These are phyloP conservation scores for Fusarium buxicola DNA, from an alignment of 2,329 filamentous ascomycete species.

Conservation along the genomic window DNA sequence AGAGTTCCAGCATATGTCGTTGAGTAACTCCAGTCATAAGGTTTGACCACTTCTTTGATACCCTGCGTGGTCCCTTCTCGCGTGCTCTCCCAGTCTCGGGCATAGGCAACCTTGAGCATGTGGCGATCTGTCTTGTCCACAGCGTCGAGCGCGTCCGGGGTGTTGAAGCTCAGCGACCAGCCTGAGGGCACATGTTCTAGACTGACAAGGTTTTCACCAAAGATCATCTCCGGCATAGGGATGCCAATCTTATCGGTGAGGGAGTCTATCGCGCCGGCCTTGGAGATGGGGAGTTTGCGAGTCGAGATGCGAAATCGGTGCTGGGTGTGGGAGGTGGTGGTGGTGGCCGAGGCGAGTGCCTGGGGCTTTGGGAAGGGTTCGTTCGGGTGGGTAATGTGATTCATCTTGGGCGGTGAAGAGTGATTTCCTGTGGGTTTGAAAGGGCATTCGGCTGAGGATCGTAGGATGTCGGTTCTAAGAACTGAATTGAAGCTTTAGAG, in stretches of 20 bases:
- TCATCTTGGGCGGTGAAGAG: slow-evolving; percentile 47
- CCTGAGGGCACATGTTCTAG: slow-evolving; percentile 79
- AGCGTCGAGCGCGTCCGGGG: slow-evolving; percentile 85
- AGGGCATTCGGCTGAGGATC: not conserved
- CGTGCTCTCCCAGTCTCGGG: slow-evolving; percentile 80
- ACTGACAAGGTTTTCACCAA: slow-evolving; percentile 89
- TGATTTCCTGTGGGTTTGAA: not conserved
- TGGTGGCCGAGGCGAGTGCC: slow-evolving; percentile 65
- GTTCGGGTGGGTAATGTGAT: slow-evolving; percentile 55
- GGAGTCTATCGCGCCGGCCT: slow-evolving; percentile 87
- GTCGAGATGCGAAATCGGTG: slow-evolving; percentile 80
- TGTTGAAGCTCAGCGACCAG: slow-evolving; percentile 85
- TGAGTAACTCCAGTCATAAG: slow-evolving; percentile 98
- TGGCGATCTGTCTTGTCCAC: slow-evolving; percentile 94
- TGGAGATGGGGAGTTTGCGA: slow-evolving; percentile 94
- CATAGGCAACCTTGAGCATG: slow-evolving; percentile 95
- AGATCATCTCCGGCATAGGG: slow-evolving; percentile 97
- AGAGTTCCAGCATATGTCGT: slow-evolving; percentile 86
- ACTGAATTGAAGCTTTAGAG: slow-evolving; percentile 5
- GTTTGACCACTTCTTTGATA: slow-evolving; percentile 93
- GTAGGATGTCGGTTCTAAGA: not conserved
- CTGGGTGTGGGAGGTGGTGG: slow-evolving; percentile 68
- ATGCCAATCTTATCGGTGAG: slow-evolving; percentile 85
- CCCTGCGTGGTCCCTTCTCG: slow-evolving; percentile 82
- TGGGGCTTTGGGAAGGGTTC: slow-evolving; percentile 67